Percentiles rank a stretch among this genome's conserved stretches.
These are phyloP conservation scores for Lagenidium giganteum DNA, from an alignment of 352 stramenopile genomes.

Conservation along the genomic window DNA sequence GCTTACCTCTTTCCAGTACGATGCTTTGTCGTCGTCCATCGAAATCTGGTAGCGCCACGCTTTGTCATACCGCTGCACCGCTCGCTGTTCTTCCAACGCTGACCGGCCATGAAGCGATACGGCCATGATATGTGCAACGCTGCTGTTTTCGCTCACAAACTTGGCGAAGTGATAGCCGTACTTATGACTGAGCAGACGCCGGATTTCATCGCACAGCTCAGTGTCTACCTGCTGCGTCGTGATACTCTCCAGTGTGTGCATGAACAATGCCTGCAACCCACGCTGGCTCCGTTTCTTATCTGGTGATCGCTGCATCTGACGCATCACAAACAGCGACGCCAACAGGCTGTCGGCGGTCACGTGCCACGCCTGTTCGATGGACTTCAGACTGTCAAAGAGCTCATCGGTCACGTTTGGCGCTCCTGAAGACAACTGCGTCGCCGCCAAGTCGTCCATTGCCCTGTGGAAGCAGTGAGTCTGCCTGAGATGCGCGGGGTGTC, in stretches of 20 bases:
- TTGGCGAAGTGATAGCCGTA: constrained; percentile 52
- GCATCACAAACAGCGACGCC: constrained; percentile 26
- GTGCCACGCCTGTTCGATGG: constrained; percentile 37
- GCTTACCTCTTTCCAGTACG: constrained; percentile 67
- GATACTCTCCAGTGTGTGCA: constrained; percentile 16
- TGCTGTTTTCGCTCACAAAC: constrained; percentile 42
- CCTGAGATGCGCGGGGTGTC: too few relatives aligned
- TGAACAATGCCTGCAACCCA: constrained; percentile 15
- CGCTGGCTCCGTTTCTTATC: neutral
- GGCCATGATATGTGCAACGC: constrained; percentile 18
- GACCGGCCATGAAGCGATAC: constrained; percentile 25
- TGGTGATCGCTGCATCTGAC: neutral
- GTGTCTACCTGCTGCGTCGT: constrained; percentile 10
- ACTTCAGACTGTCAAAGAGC: constrained; percentile 12
- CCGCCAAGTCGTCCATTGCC: too few relatives aligned
- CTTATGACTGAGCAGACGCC: constrained; percentile 24
- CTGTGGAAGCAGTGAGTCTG: too few relatives aligned
- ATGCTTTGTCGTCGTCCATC: constrained; percentile 38
- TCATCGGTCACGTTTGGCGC: neutral
- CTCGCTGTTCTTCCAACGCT: constrained; percentile 25
- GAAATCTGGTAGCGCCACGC: constrained; percentile 20
- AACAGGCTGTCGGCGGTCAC: constrained; percentile 44
- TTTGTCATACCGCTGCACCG: constrained; percentile 30
- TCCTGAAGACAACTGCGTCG: too few relatives aligned
- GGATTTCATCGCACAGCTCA: constrained; percentile 18